Evolutionary conservation across 2,329 filamentous ascomycete genomes (phyloP).

Genomic region (Ascocoryne sarcoides): DNA sequence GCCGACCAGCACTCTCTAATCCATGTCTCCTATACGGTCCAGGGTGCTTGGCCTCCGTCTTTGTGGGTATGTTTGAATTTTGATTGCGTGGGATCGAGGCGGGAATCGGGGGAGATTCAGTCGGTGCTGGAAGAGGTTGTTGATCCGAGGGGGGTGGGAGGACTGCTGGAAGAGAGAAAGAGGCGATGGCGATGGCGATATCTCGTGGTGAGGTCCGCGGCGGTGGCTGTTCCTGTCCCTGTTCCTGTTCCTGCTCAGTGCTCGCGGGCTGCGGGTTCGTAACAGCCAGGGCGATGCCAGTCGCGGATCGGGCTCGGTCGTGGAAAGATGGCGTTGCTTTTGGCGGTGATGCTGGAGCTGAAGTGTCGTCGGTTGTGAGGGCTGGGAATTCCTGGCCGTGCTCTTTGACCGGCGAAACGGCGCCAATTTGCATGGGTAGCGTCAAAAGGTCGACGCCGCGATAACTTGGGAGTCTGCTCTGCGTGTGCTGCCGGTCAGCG

Average conservation of each 20-base stretch:
- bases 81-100: background rate
- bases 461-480: background rate
- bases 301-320: no score
- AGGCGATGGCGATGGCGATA: background rate
- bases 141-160: background rate
- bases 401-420: no score
- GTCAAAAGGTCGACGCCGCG: background rate
- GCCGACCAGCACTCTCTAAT: slow-evolving; percentile 8
- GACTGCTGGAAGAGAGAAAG: background rate
- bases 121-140: background rate
- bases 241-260: no score
- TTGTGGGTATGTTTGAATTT: background rate
- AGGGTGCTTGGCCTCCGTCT: slow-evolving; percentile 2
- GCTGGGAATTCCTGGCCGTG: no score
- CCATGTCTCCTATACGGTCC: slow-evolving; percentile 12
- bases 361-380: no score
- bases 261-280: no score
- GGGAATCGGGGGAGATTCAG: background rate
- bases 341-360: no score
- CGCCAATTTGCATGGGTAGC: background rate
- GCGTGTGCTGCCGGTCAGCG: background rate
- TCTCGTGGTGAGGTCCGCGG: background rate
- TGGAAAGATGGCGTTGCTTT: no score
- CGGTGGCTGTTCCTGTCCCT: no score
- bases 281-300: no score